A percentile compares a stretch with the other conserved stretches of the same genome.
phyloP scores from a whole-genome alignment of 2,329 filamentous ascomycete genomes.

The Penicillium digitatum region DNA sequence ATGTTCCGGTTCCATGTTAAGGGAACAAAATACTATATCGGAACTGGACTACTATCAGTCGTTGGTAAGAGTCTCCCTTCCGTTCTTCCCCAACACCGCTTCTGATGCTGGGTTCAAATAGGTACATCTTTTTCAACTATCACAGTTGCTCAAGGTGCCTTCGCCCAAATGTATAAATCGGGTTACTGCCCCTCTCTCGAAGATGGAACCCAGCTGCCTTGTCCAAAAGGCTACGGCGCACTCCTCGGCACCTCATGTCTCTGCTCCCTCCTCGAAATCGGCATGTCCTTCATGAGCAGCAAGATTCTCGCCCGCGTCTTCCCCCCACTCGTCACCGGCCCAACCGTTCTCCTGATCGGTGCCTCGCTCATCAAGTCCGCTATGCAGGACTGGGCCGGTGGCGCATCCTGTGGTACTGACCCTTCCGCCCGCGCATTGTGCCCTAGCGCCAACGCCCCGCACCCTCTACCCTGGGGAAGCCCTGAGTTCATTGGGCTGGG shows the following conservation, averaged over 20 bases:
- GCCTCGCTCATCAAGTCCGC: constrained; percentile 60
- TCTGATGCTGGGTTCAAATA: not conserved
- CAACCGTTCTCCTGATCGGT: constrained; percentile 64
- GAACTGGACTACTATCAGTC: constrained; percentile 64
- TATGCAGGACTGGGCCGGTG: constrained; percentile 67
- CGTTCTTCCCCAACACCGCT: not conserved
- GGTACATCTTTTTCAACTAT: constrained; percentile 64
- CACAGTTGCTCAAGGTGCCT: constrained; percentile 59
- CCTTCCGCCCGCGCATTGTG: constrained; percentile 55
- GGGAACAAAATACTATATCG: constrained; percentile 59
- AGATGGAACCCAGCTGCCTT: constrained; percentile 57
- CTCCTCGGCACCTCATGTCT: constrained; percentile 55
- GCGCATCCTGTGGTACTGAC: constrained; percentile 46
- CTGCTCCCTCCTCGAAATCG: constrained; percentile 56
- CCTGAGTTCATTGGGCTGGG: constrained; percentile 65
- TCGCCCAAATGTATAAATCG: constrained; percentile 60
- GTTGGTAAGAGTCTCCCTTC: constrained; percentile 44
- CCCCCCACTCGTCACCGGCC: constrained; percentile 65
- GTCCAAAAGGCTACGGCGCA: constrained; percentile 63
- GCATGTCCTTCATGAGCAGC: constrained; percentile 61
- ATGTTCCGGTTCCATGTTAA: constrained; percentile 63
- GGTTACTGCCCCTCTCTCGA: constrained; percentile 59
- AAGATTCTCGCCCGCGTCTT: constrained; percentile 59
- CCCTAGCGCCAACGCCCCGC: constrained; percentile 56
- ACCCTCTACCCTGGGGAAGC: constrained; percentile 58